phyloP scores from a whole-genome alignment of 129 eudicot species.

The Lactuca saligna region DNA sequence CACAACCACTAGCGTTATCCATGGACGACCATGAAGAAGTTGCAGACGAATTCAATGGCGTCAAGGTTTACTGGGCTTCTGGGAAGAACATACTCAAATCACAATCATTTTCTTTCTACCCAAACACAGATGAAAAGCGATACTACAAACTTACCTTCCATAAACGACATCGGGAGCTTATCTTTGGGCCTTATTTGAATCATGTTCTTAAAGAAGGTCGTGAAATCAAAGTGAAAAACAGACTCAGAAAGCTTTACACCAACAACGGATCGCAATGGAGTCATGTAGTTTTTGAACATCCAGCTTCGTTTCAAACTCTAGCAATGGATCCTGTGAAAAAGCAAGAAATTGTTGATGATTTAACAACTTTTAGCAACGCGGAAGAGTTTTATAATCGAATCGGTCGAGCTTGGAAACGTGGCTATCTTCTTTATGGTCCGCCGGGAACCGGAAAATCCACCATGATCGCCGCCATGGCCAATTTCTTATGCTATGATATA shows the following conservation, averaged over 20 bases:
- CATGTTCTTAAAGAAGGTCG: constrained; percentile 49
- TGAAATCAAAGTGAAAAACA: constrained; percentile 28
- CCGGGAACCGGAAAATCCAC: constrained; percentile 48
- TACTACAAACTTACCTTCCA: constrained; percentile 41
- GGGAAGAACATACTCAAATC: constrained; percentile 21
- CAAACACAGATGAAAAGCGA: constrained; percentile 40
- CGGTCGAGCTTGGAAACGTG: constrained; percentile 44
- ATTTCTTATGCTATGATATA: constrained; percentile 34
- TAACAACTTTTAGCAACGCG: constrained; percentile 32
- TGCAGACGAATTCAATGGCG: constrained; percentile 42
- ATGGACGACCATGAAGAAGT: constrained; percentile 57
- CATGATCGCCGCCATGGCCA: constrained; percentile 46
- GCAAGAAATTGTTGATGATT: constrained; percentile 35
- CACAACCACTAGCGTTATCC: constrained; percentile 28
- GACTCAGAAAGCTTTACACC: constrained; percentile 36
- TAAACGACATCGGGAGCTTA: constrained; percentile 22
- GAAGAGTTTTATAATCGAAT: constrained; percentile 37
- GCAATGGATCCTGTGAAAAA: constrained; percentile 39
- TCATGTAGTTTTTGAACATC: constrained; percentile 40
- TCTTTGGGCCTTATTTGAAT: constrained; percentile 27
- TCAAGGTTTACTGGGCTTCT: constrained; percentile 50
- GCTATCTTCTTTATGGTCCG: constrained; percentile 39
- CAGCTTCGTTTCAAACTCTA: constrained; percentile 36
- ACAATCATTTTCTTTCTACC: constrained; percentile 42
- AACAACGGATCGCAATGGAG: constrained; percentile 38